Conservation (phyloP, 2,329 filamentous ascomycete species). For the Lecanicillium sp. region DNA sequence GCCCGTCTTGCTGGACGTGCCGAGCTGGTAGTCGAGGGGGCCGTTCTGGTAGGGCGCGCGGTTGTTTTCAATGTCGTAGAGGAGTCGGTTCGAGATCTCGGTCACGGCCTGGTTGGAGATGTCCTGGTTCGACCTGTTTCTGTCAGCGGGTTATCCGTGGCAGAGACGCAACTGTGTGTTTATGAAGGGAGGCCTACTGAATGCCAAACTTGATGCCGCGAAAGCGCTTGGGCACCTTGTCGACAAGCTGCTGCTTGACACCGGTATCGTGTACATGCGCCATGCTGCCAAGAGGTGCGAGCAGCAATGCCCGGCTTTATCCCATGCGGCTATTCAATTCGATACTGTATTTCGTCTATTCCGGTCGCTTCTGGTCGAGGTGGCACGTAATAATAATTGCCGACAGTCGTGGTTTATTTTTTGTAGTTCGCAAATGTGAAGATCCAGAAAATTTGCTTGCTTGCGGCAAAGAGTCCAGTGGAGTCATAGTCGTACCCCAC, state of each 20-base stretch:
- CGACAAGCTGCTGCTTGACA: slow-evolving; percentile 82
- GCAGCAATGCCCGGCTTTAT: slow-evolving; percentile 9
- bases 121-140: slow-evolving; percentile 72
- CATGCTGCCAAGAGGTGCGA: slow-evolving; percentile 12
- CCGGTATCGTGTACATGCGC: slow-evolving; percentile 26
- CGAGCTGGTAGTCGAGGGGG: slow-evolving; percentile 80
- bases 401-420: neutral
- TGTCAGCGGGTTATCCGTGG: neutral
- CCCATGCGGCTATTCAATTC: neutral
- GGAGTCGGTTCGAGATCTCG: slow-evolving; percentile 86
- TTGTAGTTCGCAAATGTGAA: slow-evolving; percentile 3
- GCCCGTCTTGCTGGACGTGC: slow-evolving; percentile 77
- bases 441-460: slow-evolving; percentile 12
- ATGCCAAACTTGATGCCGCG: slow-evolving; percentile 92
- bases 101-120: slow-evolving; percentile 93
- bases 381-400: neutral
- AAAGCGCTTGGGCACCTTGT: slow-evolving; percentile 85
- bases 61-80: slow-evolving; percentile 83
- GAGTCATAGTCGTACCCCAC: slow-evolving; percentile 13
- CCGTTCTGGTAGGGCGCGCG: slow-evolving; percentile 74
- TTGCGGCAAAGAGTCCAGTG: slow-evolving; percentile 4
- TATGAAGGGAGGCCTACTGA: slow-evolving; percentile 38
- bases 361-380: neutral
- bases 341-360: too few relatives aligned
- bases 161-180: too few relatives aligned